A percentile compares a stretch with the other conserved stretches of the same genome.
These are phyloP conservation scores for Diddensiella transvaalensis DNA, from an alignment of 805 yeast genomes.

Conservation along the genomic window DNA sequence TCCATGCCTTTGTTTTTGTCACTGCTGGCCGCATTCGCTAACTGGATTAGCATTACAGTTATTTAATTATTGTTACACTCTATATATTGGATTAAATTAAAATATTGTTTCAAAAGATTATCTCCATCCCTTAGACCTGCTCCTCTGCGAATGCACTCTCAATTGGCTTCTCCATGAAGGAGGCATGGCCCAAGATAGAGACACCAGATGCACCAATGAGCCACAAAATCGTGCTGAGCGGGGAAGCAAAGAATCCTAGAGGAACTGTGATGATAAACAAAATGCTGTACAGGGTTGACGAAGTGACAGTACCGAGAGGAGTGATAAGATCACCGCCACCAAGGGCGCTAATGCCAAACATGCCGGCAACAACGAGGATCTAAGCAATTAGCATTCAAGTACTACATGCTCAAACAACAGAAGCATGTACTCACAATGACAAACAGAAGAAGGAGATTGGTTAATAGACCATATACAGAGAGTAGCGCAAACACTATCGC, in stretches of 20 bases:
- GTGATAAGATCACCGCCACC: conserved; percentile 79
- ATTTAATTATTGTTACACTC: too few species aligned
- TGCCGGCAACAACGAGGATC: conserved; percentile 63
- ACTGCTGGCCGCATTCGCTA: too few species aligned
- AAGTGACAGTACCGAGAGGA: conserved; percentile 60
- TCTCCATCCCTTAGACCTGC: conserved; percentile 30
- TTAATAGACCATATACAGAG: conserved; percentile 79
- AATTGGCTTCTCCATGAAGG: conserved; percentile 89
- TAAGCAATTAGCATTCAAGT: not conserved
- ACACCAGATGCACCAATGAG: conserved; percentile 80
- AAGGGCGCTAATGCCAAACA: conserved; percentile 72
- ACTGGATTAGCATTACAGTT: too few species aligned
- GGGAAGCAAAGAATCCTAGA: conserved; percentile 81
- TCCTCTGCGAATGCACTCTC: conserved; percentile 92
- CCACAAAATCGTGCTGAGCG: conserved; percentile 88
- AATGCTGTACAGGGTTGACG: conserved; percentile 80
- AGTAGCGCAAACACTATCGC: conserved; percentile 66
- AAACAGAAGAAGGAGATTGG: conserved; percentile 79
- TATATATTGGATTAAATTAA: too few species aligned
- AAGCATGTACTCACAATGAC: conserved; percentile 47
- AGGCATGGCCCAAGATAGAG: conserved; percentile 78
- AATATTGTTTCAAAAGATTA: too few species aligned
- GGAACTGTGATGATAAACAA: conserved; percentile 74
- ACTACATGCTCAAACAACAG: not conserved
- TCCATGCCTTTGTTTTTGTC: too few species aligned